Evolutionary conservation across 1,284 basidiomycete genomes (phyloP).

Genomic region (Phlebopus sp.): DNA sequence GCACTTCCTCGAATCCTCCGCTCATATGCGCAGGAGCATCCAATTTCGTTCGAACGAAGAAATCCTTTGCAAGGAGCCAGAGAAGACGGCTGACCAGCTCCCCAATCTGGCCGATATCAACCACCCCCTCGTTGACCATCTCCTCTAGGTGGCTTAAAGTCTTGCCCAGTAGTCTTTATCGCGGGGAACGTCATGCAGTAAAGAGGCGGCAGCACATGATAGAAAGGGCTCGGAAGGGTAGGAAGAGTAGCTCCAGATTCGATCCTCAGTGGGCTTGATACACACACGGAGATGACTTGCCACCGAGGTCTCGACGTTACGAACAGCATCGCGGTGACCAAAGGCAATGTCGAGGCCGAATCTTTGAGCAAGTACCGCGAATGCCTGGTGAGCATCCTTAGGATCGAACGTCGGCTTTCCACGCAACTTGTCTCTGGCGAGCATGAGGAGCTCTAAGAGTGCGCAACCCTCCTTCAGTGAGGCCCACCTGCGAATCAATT

Average conservation of each 20-base stretch:
- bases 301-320: not conserved
- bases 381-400: too few relatives aligned
- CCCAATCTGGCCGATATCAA: conserved; percentile 1
- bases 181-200: not conserved
- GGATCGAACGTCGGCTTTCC: too few relatives aligned
- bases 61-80: conserved; percentile 2
- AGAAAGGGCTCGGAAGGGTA: conserved; percentile 7
- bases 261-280: not conserved
- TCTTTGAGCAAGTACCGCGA: conserved; percentile 3
- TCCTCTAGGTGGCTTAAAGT: not conserved
- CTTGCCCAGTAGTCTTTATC: too few relatives aligned
- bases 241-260: not conserved
- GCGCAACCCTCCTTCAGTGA: too few relatives aligned
- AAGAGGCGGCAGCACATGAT: conserved; percentile 1
- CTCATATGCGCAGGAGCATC: too few relatives aligned
- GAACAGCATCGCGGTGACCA: conserved; percentile 1
- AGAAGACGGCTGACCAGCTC: conserved; percentile 6
- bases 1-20: too few relatives aligned
- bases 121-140: not conserved
- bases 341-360: conserved; percentile 1
- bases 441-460: too few relatives aligned
- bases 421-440: too few relatives aligned
- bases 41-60: conserved; percentile 1
- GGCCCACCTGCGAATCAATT: too few relatives aligned
- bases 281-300: conserved; percentile 5